Evolutionary conservation across 331 rosid species (phyloP).

Genomic region (Pyracantha coccinea): DNA sequence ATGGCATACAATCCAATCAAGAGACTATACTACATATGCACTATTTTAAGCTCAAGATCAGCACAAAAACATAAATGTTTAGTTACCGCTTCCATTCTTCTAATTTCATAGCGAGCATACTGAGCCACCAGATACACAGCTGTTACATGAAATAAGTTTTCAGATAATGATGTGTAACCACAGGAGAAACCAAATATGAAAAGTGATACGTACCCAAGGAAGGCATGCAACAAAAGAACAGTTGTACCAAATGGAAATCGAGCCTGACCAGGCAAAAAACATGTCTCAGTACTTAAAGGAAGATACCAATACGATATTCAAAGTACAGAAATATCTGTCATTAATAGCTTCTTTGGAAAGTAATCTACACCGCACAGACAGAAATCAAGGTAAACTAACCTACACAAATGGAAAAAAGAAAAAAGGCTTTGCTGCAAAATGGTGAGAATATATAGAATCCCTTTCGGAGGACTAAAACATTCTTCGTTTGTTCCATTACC

Average conservation of each 20-base stretch:
- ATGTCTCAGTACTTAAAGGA: background rate
- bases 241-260: constrained; percentile 85
- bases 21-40: background rate
- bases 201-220: constrained; percentile 50
- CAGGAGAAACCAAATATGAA: background rate
- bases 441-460: background rate
- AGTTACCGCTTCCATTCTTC: constrained; percentile 70
- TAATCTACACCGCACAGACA: background rate
- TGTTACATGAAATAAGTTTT: constrained; percentile 28
- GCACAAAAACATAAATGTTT: constrained; percentile 2
- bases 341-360: background rate
- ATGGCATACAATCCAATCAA: background rate
- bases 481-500: no score
- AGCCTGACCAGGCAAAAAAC: constrained; percentile 45
- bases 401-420: background rate
- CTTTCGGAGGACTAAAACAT: background rate
- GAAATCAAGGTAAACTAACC: background rate
- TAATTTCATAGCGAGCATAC: constrained; percentile 69
- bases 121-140: constrained; percentile 93
- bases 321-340: background rate
- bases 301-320: background rate
- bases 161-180: constrained; percentile 9
- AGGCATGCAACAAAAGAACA: constrained; percentile 80
- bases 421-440: background rate
- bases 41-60: background rate